Conservation (phyloP, 306 rosid species). For the Citrullus amarus region DNA sequence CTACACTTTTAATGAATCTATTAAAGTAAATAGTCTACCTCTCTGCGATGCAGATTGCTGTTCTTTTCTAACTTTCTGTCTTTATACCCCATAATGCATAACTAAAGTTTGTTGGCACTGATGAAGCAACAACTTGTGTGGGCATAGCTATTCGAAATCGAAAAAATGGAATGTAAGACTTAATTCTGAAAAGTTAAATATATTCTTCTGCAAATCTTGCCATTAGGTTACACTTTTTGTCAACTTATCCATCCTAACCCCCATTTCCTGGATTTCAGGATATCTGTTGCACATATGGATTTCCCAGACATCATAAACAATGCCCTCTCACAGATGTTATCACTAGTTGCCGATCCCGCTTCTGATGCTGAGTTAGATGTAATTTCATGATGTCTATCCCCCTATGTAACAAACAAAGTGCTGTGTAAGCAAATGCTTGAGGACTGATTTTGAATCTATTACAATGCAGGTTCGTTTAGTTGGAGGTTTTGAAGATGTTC, state of each 20-base stretch:
- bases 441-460: conserved; percentile 7
- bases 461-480: conserved; percentile 64
- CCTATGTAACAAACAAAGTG: neutral
- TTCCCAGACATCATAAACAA: conserved; percentile 47
- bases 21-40: neutral
- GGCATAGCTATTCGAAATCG: conserved; percentile 62
- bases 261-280: conserved; percentile 29
- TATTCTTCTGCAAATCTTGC: conserved; percentile 2
- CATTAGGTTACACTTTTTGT: conserved; percentile 5
- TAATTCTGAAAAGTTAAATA: neutral
- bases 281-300: conserved; percentile 76
- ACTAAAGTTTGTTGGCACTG: conserved; percentile 74
- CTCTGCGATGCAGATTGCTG: neutral
- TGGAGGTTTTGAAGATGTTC: conserved; percentile 76
- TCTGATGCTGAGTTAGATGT: conserved; percentile 53
- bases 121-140: conserved; percentile 94
- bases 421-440: neutral
- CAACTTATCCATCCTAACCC: neutral
- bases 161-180: conserved; percentile 61
- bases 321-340: conserved; percentile 73
- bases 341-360: conserved; percentile 24
- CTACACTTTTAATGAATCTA: neutral
- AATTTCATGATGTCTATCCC: conserved; percentile 2
- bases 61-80: neutral
- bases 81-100: neutral